These are phyloP conservation scores for Coemansia sp. DNA, from an alignment of 192 early-diverging fungal species.

Conservation along the genomic window DNA sequence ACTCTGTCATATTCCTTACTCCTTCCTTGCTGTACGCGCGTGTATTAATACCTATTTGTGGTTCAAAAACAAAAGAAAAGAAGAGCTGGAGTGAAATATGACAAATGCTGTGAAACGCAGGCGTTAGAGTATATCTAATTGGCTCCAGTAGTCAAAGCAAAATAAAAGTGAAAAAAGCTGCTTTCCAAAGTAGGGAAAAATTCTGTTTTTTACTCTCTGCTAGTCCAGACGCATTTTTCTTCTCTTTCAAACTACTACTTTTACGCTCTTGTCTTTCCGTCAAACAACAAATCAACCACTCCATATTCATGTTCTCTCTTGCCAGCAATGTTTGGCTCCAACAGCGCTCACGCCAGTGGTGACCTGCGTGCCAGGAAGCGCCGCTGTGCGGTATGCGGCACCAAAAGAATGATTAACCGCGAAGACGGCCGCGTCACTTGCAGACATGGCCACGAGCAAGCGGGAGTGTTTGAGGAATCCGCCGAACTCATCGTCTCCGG, in stretches of 20 bases:
- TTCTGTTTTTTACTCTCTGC: no score
- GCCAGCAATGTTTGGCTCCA: constrained; percentile 3
- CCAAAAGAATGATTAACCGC: constrained; percentile 33
- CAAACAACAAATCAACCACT: neutral
- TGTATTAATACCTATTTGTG: neutral
- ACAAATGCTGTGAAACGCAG: no score
- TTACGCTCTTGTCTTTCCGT: neutral
- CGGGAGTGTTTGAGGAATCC: constrained; percentile 35
- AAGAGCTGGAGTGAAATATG: neutral
- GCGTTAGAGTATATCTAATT: no score
- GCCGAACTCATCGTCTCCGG: constrained; percentile 29
- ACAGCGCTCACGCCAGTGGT: constrained; percentile 2
- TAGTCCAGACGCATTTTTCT: neutral
- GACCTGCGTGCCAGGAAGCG: constrained; percentile 18
- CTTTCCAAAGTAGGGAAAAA: no score
- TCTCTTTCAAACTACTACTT: neutral
- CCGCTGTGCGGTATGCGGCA: constrained; percentile 41
- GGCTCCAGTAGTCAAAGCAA: no score
- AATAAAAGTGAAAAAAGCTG: no score
- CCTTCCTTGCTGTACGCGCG: neutral
- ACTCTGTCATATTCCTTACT: constrained; percentile 30
- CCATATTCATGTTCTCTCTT: neutral
- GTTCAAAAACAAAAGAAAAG: neutral
- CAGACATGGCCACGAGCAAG: constrained; percentile 48
- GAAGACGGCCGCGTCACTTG: constrained; percentile 47